Conservation (phyloP, 352 stramenopile species). For the Pythium grandisporangium region DNA sequence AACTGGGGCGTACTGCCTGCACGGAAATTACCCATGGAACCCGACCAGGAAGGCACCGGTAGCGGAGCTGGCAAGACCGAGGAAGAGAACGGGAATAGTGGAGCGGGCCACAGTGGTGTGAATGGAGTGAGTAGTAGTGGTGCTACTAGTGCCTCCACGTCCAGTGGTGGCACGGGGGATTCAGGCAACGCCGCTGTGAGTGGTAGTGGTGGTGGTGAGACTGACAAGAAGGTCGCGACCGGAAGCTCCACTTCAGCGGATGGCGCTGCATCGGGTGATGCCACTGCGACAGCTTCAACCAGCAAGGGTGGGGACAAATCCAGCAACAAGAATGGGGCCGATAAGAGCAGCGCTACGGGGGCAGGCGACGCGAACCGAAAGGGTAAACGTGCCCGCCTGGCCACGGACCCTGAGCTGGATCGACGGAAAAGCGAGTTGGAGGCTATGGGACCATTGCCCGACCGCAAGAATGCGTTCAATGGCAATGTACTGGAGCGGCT, state of each 20-base stretch:
- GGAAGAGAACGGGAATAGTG: slow-evolving; percentile 7
- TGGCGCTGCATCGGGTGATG: slow-evolving; percentile 3
- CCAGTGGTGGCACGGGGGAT: slow-evolving; percentile 7
- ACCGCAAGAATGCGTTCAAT: slow-evolving; percentile 64
- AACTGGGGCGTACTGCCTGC: slow-evolving; percentile 64
- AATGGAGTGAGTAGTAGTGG: slow-evolving; percentile 16
- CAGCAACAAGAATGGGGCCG: slow-evolving; percentile 8
- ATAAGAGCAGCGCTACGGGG: slow-evolving; percentile 1
- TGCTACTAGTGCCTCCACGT: slow-evolving; percentile 5
- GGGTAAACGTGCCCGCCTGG: slow-evolving; percentile 42
- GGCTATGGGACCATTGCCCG: slow-evolving; percentile 45
- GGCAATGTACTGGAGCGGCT: slow-evolving; percentile 72
- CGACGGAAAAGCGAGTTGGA: slow-evolving; percentile 47
- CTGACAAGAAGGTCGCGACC: slow-evolving; percentile 34
- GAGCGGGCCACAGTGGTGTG: slow-evolving; percentile 5
- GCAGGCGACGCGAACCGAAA: slow-evolving; percentile 29
- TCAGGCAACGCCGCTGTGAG: slow-evolving; percentile 6
- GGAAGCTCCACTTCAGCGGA: slow-evolving; percentile 12
- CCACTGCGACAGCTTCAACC: not conserved
- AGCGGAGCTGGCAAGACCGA: no score
- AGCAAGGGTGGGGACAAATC: slow-evolving; percentile 32
- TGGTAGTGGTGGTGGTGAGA: slow-evolving; percentile 10
- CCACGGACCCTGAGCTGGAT: slow-evolving; percentile 18
- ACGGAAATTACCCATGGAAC: slow-evolving; percentile 27
- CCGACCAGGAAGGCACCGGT: slow-evolving; percentile 8